Conservation (phyloP, 768 basidiomycete genomes). For the Inosperma sp. region DNA sequence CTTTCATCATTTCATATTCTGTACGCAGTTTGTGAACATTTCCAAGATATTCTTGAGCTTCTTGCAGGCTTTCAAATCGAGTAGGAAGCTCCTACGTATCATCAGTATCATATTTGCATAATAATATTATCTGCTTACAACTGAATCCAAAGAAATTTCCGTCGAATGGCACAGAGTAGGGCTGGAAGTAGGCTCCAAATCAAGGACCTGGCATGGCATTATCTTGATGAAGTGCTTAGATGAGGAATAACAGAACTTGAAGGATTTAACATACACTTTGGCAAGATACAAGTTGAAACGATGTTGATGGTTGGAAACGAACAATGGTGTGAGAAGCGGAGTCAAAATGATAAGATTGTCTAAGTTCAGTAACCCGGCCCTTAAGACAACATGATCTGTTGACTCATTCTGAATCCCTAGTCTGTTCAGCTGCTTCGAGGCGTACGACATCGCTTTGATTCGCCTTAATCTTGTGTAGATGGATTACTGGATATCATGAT, state of each 20-base stretch:
- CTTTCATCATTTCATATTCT: conserved; percentile 4
- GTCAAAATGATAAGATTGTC: neutral
- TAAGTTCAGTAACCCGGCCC: neutral
- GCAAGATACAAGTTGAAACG: no score
- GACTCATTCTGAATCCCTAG: no score
- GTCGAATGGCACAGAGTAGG: neutral
- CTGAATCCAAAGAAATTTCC: no score
- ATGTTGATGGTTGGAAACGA: neutral
- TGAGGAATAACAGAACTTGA: neutral
- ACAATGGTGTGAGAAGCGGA: neutral
- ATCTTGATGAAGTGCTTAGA: neutral
- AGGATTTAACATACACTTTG: conserved; percentile 1
- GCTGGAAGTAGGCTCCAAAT: neutral
- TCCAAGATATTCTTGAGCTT: neutral
- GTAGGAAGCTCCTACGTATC: neutral
- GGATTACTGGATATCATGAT: no score
- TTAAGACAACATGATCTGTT: no score
- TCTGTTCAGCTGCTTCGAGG: no score
- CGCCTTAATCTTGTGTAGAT: no score
- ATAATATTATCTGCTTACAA: neutral
- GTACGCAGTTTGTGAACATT: neutral
- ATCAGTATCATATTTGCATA: neutral
- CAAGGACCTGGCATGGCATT: neutral
- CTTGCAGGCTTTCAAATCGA: conserved; percentile 2
- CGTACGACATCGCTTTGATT: no score